phyloP scores from a whole-genome alignment of 306 rosid genomes.

The Quercus glauca region DNA sequence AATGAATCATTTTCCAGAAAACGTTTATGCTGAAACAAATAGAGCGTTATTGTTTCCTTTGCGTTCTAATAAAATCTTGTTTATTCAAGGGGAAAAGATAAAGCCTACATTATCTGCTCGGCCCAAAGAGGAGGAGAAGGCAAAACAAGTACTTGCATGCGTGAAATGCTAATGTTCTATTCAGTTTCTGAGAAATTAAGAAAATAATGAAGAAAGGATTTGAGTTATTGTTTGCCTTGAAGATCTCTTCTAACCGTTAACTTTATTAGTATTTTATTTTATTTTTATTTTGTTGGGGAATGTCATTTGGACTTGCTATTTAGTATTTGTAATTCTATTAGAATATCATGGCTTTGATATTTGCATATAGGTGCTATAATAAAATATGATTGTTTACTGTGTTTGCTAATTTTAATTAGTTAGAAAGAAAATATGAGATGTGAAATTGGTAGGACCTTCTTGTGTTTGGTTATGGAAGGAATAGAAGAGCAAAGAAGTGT shows the following conservation, averaged over 20 bases:
- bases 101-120: too few relatives aligned
- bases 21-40: too few relatives aligned
- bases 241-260: too few relatives aligned
- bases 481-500: background rate
- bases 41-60: too few relatives aligned
- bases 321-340: background rate
- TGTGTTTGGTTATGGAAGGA: background rate
- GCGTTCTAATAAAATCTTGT: too few relatives aligned
- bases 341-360: background rate
- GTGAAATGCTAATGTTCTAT: background rate
- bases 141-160: too few relatives aligned
- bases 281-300: background rate
- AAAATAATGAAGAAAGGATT: background rate
- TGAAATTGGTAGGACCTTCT: background rate
- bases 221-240: background rate
- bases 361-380: background rate
- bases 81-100: too few relatives aligned
- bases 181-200: background rate
- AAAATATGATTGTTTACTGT: background rate
- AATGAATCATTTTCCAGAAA: too few relatives aligned
- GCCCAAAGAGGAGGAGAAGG: too few relatives aligned
- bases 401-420: background rate
- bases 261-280: too few relatives aligned
- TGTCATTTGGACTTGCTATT: background rate
- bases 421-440: background rate